Evolutionary conservation across 2,329 filamentous ascomycete species (phyloP), one percentile per base, ranked within the genome.

Genomic region (Nemania sp.): DNA sequence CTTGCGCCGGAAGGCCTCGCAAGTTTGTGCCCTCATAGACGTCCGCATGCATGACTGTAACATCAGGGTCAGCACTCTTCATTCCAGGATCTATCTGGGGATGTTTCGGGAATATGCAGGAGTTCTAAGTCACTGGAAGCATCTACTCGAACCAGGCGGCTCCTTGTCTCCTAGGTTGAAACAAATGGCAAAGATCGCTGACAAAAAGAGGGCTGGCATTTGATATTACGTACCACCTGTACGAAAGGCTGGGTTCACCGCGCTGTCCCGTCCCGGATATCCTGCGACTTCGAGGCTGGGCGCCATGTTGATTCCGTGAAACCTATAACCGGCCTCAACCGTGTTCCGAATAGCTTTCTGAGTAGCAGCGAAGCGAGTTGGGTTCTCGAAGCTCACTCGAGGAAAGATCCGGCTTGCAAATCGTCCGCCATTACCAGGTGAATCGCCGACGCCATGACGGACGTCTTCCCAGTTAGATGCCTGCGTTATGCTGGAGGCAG

Each of bases 241-340:
- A n/a, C 77, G 67, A 70, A 75, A 79, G 1, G 75, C 76, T 2
- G 76, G 77, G 46, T 75, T 75, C 11, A 74, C 64, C 6, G 72
- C 71, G 14, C 72, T 69, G 30, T 62, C 52, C 1, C 33, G 24
- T 24, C 66, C 65, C 6, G 64, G 65, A 50, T 70, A 72, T 26
- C 67, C 67, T 3, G 61, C 65, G 15, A 68, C 64, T 6, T 64
- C 62, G 20, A 63, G 66, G 12, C 62, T 66, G 2, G 68, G 68
- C 23, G 61, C 56, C 46, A 69, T 53, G 51, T 68, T 63, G 52
- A 70, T 70, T n/a, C 65, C 69, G 55, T 70, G 68, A 58, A 70
- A 69, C 23, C 54, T 61, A 48, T 66, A 69, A 12, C 71, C 72
- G 3, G 65, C 67, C 52, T 75, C 70, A n/a, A 75, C 60, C 1